Percentiles rank a stretch among this genome's conserved stretches.
phyloP scores from a whole-genome alignment of 2,329 filamentous ascomycete genomes.

The Albifimbria verrucaria region DNA sequence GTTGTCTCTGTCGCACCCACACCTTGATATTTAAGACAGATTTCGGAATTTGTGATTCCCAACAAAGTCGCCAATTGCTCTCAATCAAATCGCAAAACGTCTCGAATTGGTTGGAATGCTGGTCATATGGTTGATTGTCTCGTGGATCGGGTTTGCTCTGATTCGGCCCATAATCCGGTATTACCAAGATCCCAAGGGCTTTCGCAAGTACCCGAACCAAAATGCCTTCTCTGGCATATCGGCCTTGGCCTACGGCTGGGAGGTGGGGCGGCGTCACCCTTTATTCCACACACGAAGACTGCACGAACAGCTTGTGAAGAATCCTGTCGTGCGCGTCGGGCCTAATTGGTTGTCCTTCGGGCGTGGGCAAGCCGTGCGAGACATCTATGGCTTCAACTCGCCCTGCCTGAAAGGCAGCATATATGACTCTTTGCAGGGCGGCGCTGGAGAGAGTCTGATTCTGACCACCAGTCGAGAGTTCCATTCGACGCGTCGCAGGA shows the following conservation, averaged over 20 bases:
- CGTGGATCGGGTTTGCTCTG: neutral
- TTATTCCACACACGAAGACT: constrained; percentile 45
- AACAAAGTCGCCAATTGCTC: no score
- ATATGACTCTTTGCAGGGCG: constrained; percentile 25
- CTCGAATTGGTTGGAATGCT: neutral
- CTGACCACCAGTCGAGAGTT: neutral
- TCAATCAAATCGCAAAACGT: no score
- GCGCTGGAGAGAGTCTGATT: constrained; percentile 22
- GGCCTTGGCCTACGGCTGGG: constrained; percentile 15
- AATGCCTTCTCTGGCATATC: constrained; percentile 17
- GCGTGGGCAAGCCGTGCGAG: constrained; percentile 17
- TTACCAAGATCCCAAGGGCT: constrained; percentile 33
- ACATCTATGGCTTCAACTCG: constrained; percentile 43
- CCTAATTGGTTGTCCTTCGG: constrained; percentile 23
- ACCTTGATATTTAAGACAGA: no score
- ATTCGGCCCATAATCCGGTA: constrained; percentile 11
- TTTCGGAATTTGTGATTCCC: no score
- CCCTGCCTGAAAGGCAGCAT: constrained; percentile 46
- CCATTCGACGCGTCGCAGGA: constrained; percentile 49
- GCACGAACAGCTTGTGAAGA: constrained; percentile 43
- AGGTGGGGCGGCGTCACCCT: constrained; percentile 25
- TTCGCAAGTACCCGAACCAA: constrained; percentile 18
- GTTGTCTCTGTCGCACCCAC: no score
- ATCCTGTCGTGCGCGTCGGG: constrained; percentile 25
- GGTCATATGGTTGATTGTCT: neutral